These are phyloP conservation scores for Agaricus sinodeliciosus DNA, from an alignment of 768 basidiomycete genomes.

Conservation along the genomic window DNA sequence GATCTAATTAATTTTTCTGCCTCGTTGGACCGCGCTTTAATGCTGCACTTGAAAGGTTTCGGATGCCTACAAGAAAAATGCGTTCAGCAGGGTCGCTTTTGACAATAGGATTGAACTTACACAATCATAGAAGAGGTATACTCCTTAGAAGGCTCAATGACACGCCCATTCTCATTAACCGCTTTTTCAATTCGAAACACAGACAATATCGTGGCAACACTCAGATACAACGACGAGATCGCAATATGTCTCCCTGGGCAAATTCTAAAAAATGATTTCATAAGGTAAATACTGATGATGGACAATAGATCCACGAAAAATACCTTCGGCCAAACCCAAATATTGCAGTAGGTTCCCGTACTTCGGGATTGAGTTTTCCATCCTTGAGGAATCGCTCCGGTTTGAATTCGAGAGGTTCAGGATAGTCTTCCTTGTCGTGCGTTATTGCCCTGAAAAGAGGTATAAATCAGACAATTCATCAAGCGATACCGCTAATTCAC, in stretches of 20 bases:
- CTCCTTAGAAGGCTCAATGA: slow-evolving; percentile 14
- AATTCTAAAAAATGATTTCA: slow-evolving; percentile 15
- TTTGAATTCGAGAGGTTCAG: slow-evolving; percentile 29
- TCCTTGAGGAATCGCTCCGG: slow-evolving; percentile 42
- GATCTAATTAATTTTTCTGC: slow-evolving; percentile 12
- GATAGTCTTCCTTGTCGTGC: slow-evolving; percentile 26
- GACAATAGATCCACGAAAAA: background rate
- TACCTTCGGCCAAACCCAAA: slow-evolving; percentile 36
- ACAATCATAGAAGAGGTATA: slow-evolving; percentile 17
- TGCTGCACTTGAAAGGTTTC: slow-evolving; percentile 18
- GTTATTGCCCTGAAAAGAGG: slow-evolving; percentile 22
- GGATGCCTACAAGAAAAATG: slow-evolving; percentile 6
- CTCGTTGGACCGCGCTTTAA: slow-evolving; percentile 21
- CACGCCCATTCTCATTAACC: slow-evolving; percentile 19
- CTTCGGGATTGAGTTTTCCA: slow-evolving; percentile 23
- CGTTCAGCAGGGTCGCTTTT: background rate
- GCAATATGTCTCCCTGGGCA: slow-evolving; percentile 32
- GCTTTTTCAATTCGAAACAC: slow-evolving; percentile 25
- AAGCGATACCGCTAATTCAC: background rate
- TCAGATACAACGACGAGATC: slow-evolving; percentile 19
- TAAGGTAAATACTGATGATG: background rate
- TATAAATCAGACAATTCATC: background rate
- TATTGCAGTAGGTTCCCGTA: slow-evolving; percentile 28
- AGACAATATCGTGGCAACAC: slow-evolving; percentile 24
- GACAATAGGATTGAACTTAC: slow-evolving; percentile 12